These are phyloP conservation scores for Sporothrix brasiliensis DNA, from an alignment of 2,329 filamentous ascomycete genomes.

Conservation along the genomic window DNA sequence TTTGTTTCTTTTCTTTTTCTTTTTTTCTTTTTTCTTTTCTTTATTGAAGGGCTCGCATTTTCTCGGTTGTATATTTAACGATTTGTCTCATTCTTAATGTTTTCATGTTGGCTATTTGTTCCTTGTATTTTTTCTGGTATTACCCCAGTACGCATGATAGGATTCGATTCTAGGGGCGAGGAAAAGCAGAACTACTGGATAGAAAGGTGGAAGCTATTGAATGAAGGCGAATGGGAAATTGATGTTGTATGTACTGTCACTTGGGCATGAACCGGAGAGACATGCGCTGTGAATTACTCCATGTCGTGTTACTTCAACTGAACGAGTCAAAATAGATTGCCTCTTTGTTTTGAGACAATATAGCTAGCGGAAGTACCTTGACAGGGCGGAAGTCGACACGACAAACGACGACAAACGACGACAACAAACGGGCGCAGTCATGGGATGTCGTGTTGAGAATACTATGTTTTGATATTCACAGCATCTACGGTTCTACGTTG, in stretches of 20 bases:
- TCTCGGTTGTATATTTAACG: constrained; percentile 1
- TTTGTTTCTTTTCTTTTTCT: too few relatives aligned
- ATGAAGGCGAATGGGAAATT: background rate
- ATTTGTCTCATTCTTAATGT: background rate
- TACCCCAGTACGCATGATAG: constrained; percentile 6
- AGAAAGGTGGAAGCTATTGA: background rate
- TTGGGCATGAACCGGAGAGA: too few relatives aligned
- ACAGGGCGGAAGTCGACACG: background rate
- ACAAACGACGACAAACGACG: background rate
- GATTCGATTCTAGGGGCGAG: background rate
- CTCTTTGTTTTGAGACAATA: too few relatives aligned
- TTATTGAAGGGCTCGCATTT: background rate
- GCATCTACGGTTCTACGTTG: background rate
- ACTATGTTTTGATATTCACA: background rate
- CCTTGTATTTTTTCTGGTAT: constrained; percentile 2
- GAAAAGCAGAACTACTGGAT: background rate
- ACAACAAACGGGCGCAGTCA: background rate
- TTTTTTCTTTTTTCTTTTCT: too few relatives aligned
- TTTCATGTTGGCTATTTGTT: background rate
- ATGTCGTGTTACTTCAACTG: background rate
- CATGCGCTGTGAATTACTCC: too few relatives aligned
- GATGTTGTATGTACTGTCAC: background rate
- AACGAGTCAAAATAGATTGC: too few relatives aligned
- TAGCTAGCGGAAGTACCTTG: too few relatives aligned
- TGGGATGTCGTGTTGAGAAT: background rate